Conservation (phyloP, 805 yeast species). For the Candida sithepensis region DNA sequence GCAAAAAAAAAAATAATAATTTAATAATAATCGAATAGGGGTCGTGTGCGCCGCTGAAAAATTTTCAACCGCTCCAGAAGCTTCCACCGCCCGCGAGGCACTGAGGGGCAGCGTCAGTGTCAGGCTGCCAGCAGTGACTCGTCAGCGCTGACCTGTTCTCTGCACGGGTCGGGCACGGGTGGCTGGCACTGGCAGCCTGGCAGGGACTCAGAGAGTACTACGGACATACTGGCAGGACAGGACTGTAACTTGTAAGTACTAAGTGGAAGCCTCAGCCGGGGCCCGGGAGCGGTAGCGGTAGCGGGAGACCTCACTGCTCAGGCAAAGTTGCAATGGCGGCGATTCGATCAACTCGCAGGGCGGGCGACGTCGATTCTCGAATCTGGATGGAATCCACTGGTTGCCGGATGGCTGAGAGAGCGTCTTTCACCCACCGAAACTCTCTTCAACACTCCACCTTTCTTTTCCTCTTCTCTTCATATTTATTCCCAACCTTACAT, state of each 20-base stretch:
- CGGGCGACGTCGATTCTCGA: too few relatives aligned
- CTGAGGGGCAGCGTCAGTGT: too few relatives aligned
- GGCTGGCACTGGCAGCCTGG: neutral
- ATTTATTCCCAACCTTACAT: neutral
- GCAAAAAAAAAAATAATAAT: neutral
- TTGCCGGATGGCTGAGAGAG: neutral
- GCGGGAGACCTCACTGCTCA: too few relatives aligned
- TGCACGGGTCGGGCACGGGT: neutral
- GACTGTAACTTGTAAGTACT: too few relatives aligned
- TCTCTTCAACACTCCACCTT: neutral
- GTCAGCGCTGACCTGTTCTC: neutral
- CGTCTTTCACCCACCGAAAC: neutral
- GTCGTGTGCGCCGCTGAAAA: neutral
- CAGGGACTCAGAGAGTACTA: neutral
- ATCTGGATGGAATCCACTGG: neutral
- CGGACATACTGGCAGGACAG: too few relatives aligned
- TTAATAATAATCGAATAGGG: neutral
- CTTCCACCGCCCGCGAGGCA: neutral
- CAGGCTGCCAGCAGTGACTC: neutral
- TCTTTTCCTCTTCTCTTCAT: neutral
- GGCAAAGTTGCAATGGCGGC: too few relatives aligned
- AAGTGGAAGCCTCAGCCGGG: too few relatives aligned
- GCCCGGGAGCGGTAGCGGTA: too few relatives aligned
- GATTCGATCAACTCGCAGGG: too few relatives aligned
- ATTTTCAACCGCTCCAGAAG: neutral